phyloP scores from a whole-genome alignment of 208 protist genomes.

The Tritrichomonas musculus region DNA sequence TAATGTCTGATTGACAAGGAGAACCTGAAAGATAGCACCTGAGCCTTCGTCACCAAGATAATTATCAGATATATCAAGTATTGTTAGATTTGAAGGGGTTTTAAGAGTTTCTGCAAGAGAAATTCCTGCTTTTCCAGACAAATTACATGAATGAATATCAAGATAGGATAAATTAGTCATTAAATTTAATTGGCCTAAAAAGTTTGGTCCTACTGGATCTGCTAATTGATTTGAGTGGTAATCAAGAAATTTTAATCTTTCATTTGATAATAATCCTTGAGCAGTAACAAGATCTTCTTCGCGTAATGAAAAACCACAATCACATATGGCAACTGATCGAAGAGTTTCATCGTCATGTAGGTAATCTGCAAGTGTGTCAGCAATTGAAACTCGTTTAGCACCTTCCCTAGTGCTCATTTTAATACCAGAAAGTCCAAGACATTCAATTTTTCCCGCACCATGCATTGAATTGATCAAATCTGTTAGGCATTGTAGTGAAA shows the following conservation, averaged over 20 bases:
- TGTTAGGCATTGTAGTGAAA: not conserved
- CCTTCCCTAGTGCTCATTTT: not conserved
- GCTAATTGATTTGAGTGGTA: not conserved
- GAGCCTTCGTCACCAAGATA: not conserved
- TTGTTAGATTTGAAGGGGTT: not conserved
- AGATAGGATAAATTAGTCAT: not conserved
- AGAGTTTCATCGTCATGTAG: not conserved
- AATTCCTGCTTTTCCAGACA: not conserved
- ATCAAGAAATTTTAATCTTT: not conserved
- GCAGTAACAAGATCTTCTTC: not conserved
- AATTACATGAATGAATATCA: not conserved
- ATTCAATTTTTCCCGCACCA: not conserved
- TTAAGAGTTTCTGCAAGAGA: not conserved
- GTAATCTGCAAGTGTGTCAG: not conserved
- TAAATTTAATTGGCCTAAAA: not conserved
- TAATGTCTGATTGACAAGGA: not conserved
- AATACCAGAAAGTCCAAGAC: not conserved
- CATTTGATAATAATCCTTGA: not conserved
- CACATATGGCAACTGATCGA: not conserved
- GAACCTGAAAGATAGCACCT: not conserved
- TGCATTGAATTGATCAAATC: not conserved
- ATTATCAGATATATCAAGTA: slow-evolving; percentile 1
- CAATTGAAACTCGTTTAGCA: not conserved
- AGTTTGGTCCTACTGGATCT: not conserved
- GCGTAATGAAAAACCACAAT: not conserved